Base-by-base conservation (phyloP, 2,329 filamentous ascomycete species). In the Zymoseptoria brevis region DNA sequence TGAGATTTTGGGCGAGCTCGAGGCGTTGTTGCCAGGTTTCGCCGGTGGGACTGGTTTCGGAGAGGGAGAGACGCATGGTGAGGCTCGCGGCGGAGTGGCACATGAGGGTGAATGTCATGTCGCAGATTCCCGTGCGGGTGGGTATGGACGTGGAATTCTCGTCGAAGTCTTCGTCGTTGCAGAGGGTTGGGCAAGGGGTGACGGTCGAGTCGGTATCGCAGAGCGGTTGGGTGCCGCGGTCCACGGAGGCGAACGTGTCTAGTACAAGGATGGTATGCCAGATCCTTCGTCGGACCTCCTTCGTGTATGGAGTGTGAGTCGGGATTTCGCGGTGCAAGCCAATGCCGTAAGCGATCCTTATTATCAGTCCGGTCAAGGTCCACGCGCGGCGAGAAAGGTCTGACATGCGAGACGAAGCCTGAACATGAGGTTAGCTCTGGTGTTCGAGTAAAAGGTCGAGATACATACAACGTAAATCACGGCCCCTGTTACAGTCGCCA, bases 161-260 rank as follows among this genome's bases (percentile, higher is more conserved):
- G 57, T 69, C 63, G 49, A 69, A 67, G 19, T 70, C 65, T 11
- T 57, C 58, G 54, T 73, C 71, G 50, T 72, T 66, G n/a, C 68
- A 64, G 53, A 69, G 68, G 24, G 59, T 63, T 13, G 71, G 70
- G 4, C 64, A 21, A 6, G 59, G 62, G 1, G 67, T 67, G 19
- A 60, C 59, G 57, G 58, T 66, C 3, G 60, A 60, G 19, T 56
- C 56, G 5, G 26, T 19, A 4, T 30, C 52, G 11, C 68, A 65
- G 1, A 71, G 55, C 0, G 60, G 59, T 22, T 66, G 63, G 21
- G 68, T 67, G 2, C 67, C 68, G 9, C 68, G 63, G 50, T 72
- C 70, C 19, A 64, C 59, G 3, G 65, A 62, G 19, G 61, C 57
- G 48, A 65, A 68, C 2, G 65, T 59, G 53, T 72, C 69, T 6